Base-by-base conservation (phyloP, 495 filamentous ascomycete species). In the Usnea hakonensis region DNA sequence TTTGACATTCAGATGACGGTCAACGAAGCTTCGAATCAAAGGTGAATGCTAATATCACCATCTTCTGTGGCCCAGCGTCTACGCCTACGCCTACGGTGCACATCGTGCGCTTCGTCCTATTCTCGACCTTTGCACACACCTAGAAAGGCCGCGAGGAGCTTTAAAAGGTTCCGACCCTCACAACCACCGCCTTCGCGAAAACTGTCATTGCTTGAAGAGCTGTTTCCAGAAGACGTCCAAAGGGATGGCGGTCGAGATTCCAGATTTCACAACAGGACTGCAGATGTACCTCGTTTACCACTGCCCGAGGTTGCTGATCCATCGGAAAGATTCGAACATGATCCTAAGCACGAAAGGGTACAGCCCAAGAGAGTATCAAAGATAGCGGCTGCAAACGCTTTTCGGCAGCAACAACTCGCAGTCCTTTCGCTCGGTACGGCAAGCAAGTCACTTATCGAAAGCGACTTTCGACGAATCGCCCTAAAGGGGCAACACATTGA, bases 381-480 rank as follows among this genome's bases (percentile, higher is more conserved):
- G 60, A 30, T 40, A 52, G 57, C 57, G 28, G 40, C 56, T 56
- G 41, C 63, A 66, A 23, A 67, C 55, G 48, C 58, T 68, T 50
- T 41, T 36, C 55, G 58, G 61, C 63, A 44, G 38, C 13, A 64
- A 54, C 32, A 71, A 55, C 62, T 69, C 40, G 67, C 73, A 33
- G 71, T 84, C 30, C 74, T 88, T 23, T 71, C 81, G 19, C 69
- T 87, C 48, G 71, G 69, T 37, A 72, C 74, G n/a, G 76, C 77
- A 36, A 80, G 79, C 68, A 79, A 75, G 55, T 76, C 77, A 14
- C 76, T 89, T 44, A 67, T 75, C 8, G 82, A 84, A 72, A 78
- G 77, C 64, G 87, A 90, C 71, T 89, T 90, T 73, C 75, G 81
- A 35, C 80, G 85, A 26, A 65, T 87, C 8, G 75, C 81, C 11